A percentile compares a stretch with the other conserved stretches of the same genome.
phyloP scores from a whole-genome alignment of 345 rosid genomes.

The Eucalyptus polybractea region DNA sequence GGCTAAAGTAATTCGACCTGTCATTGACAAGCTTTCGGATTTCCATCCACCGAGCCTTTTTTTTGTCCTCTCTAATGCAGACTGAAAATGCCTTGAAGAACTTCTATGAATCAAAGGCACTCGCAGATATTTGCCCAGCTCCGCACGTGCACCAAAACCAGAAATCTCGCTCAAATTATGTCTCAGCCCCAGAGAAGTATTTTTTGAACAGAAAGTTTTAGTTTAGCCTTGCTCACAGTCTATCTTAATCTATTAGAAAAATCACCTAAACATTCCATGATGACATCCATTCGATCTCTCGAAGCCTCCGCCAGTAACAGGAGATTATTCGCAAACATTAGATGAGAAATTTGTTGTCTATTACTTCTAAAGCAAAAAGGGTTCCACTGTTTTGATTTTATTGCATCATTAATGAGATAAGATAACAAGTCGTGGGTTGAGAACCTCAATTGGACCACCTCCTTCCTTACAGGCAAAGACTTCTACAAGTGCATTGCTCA shows the following conservation, averaged over 20 bases:
- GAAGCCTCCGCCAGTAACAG: background rate
- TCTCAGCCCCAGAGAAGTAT: background rate
- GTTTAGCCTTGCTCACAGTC: background rate
- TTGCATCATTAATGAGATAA: background rate
- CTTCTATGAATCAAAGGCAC: background rate
- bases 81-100: background rate
- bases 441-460: no score
- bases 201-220: background rate
- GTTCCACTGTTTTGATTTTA: background rate
- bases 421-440: no score
- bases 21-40: background rate
- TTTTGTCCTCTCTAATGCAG: background rate
- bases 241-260: background rate
- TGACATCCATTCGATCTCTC: background rate
- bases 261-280: background rate
- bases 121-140: background rate
- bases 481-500: no score
- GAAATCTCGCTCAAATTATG: background rate
- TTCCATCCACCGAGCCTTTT: background rate
- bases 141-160: background rate
- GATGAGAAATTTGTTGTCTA: background rate
- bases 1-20: background rate
- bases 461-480: no score
- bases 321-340: background rate
- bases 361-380: background rate